Evolutionary conservation across 805 yeast species (phyloP).

Genomic region (Blastobotrys robertii): DNA sequence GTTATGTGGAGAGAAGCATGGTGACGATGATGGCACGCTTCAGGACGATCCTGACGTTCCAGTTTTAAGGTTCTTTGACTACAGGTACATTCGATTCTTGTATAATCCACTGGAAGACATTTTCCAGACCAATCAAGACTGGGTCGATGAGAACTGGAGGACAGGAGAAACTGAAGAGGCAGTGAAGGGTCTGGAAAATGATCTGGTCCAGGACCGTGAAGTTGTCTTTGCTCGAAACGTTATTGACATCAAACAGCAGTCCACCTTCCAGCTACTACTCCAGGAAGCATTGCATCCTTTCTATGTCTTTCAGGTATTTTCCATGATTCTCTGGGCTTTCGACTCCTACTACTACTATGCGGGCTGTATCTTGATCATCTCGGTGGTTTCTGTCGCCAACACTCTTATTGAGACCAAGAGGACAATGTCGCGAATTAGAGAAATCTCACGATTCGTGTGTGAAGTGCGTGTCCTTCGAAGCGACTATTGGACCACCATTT

Average conservation of each 20-base stretch:
- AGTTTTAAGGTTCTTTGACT: conserved; percentile 57
- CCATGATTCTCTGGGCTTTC: conserved; percentile 81
- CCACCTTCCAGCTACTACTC: conserved; percentile 51
- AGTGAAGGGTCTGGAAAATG: conserved; percentile 60
- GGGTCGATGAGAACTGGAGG: conserved; percentile 80
- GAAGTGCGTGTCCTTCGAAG: conserved; percentile 85
- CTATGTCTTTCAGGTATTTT: conserved; percentile 87
- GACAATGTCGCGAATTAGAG: conserved; percentile 61
- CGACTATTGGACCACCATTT: conserved; percentile 81
- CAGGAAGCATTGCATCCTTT: conserved; percentile 94
- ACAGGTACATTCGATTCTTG: conserved; percentile 72
- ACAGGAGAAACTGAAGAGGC: conserved; percentile 35
- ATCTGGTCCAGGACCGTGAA: conserved; percentile 55
- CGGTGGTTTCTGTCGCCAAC: conserved; percentile 67
- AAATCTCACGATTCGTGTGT: conserved; percentile 65
- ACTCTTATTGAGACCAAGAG: conserved; percentile 79
- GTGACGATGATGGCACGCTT: conserved; percentile 16
- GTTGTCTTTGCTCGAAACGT: conserved; percentile 70
- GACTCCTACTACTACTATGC: conserved; percentile 95
- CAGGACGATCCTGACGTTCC: conserved; percentile 61
- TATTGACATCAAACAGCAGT: conserved; percentile 66
- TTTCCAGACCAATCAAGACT: conserved; percentile 70
- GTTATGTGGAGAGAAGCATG: conserved; percentile 13
- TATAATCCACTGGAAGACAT: conserved; percentile 84
- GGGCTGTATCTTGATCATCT: conserved; percentile 77